Evolutionary conservation across 305 asterid species (phyloP).

Genomic region (Plantago rigida): DNA sequence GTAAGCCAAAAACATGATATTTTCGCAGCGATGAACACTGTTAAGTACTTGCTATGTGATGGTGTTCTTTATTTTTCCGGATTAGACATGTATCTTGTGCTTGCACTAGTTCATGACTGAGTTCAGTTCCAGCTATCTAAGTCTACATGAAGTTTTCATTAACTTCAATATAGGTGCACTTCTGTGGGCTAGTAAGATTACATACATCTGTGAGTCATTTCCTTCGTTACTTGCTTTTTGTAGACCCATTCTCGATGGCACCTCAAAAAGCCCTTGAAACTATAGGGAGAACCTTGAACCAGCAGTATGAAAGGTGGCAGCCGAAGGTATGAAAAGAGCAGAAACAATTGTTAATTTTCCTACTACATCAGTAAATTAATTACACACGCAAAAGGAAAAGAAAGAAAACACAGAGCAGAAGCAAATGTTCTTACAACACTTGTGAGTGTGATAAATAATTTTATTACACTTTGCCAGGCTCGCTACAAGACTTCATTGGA

Average conservation of each 20-base stretch:
- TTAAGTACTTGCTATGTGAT: not conserved
- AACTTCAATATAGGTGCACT: slow-evolving; percentile 2
- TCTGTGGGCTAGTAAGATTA: not conserved
- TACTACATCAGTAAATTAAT: not conserved
- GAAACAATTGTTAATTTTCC: not conserved
- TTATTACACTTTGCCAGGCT: slow-evolving; percentile 48
- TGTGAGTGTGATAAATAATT: slow-evolving; percentile 21
- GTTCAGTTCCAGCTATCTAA: not conserved
- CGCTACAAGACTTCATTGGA: slow-evolving; percentile 78
- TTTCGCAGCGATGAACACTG: not conserved
- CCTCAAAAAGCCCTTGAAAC: slow-evolving; percentile 93
- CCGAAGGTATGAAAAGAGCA: slow-evolving; percentile 57
- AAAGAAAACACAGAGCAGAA: slow-evolving; percentile 1
- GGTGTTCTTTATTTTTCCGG: not conserved
- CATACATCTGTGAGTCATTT: slow-evolving; percentile 20
- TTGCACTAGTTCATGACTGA: not conserved
- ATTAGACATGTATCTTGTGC: not conserved
- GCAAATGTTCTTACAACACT: slow-evolving; percentile 11
- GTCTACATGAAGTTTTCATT: not conserved
- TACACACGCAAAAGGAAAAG: slow-evolving; percentile 4
- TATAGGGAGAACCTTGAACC: slow-evolving; percentile 78
- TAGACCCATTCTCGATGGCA: slow-evolving; percentile 94
- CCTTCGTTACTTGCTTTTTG: slow-evolving; percentile 23
- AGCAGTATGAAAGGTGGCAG: slow-evolving; percentile 97
- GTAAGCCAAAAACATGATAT: not conserved